These are phyloP conservation scores for Garcileccinum viscosum DNA, from an alignment of 1,284 basidiomycete species.

Conservation along the genomic window DNA sequence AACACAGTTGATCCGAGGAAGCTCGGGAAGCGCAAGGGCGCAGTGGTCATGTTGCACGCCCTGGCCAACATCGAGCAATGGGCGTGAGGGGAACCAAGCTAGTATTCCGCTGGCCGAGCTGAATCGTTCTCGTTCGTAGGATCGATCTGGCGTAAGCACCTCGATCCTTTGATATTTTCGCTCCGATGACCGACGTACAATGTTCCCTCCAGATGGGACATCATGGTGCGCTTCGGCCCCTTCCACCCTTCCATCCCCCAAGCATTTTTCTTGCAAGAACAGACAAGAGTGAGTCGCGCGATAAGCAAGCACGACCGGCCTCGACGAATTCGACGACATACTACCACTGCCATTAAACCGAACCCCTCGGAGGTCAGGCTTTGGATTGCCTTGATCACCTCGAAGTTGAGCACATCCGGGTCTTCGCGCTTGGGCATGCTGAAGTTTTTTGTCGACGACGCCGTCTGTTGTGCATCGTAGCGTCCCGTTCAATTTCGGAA, in stretches of 20 bases:
- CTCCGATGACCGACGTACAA: neutral
- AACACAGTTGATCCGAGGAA: constrained; percentile 1
- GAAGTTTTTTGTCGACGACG: constrained; percentile 98
- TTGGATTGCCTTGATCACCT: constrained; percentile 99
- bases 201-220: neutral
- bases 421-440: constrained; percentile 98
- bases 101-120: neutral
- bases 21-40: neutral
- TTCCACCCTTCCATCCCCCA: neutral
- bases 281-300: too few relatives aligned
- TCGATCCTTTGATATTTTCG: neutral
- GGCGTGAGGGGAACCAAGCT: neutral
- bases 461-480: constrained; percentile 77
- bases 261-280: constrained; percentile 1
- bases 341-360: constrained; percentile 95
- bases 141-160: neutral
- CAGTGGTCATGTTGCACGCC: neutral
- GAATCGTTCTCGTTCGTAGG: neutral
- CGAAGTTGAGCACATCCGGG: constrained; percentile 94
- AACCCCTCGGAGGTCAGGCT: constrained; percentile 96
- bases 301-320: neutral
- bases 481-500: too few relatives aligned
- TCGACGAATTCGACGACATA: constrained; percentile 43
- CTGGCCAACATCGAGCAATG: constrained; percentile 5
- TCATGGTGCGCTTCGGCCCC: neutral